Conservation (phyloP, 2,329 filamentous ascomycete genomes). For the Penicillium nordicum region DNA sequence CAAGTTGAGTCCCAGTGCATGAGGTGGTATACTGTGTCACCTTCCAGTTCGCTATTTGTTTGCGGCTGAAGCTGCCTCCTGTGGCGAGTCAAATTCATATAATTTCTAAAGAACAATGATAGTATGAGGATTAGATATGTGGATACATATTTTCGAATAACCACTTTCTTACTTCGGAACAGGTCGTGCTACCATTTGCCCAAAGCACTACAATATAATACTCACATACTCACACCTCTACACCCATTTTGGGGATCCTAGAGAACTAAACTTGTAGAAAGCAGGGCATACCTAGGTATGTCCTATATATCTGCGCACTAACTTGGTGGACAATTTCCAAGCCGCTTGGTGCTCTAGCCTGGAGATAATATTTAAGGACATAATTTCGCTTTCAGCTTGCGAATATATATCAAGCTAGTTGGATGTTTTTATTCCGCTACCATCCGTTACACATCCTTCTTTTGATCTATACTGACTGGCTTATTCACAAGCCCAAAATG, state of each 20-base stretch:
- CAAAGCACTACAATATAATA: not conserved
- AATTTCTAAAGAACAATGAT: no score
- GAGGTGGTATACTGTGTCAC: no score
- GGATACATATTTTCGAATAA: no score
- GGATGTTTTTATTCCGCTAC: accelerated
- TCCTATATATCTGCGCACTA: not conserved
- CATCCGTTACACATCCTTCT: no score
- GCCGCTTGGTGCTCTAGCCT: not conserved
- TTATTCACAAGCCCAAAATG: no score
- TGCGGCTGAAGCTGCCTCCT: no score
- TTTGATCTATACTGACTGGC: no score
- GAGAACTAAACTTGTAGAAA: not conserved
- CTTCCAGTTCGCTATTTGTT: no score
- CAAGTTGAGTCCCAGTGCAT: no score
- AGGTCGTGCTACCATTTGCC: not conserved
- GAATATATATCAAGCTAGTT: not conserved
- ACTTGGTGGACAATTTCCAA: not conserved
- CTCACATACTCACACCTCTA: not conserved
- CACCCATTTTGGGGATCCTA: not conserved
- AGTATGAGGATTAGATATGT: not conserved
- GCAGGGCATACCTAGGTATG: no score
- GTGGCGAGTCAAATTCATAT: not conserved
- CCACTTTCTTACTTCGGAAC: not conserved
- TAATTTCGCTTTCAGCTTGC: not conserved
- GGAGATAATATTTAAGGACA: not conserved